A percentile compares a stretch with the other conserved stretches of the same genome.
Evolutionary conservation across 352 stramenopile genomes (phyloP).

Genomic region (Pythium brachiatum): DNA sequence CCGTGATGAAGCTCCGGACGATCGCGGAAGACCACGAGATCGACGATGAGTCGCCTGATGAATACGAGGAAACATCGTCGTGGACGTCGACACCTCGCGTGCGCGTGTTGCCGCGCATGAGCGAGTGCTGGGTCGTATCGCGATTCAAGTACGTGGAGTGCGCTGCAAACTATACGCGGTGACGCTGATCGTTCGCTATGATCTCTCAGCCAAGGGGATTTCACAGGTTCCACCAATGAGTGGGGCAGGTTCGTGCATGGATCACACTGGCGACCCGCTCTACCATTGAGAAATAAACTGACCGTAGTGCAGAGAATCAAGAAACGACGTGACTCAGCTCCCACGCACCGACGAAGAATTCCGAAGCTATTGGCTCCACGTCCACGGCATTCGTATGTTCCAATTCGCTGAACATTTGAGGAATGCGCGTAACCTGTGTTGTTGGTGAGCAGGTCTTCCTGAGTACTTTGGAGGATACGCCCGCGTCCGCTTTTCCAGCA

Average conservation of each 20-base stretch:
- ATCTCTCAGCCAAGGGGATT: neutral
- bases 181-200: neutral
- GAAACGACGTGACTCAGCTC: conserved; percentile 6
- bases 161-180: too few species aligned
- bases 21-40: conserved; percentile 22
- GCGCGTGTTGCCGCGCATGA: conserved; percentile 15
- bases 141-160: conserved; percentile 13
- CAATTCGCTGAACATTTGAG: neutral
- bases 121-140: conserved; percentile 32
- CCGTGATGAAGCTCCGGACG: conserved; percentile 33
- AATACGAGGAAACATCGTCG: neutral
- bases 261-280: neutral
- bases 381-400: conserved; percentile 38
- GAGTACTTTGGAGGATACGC: conserved; percentile 38
- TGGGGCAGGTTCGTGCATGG: neutral
- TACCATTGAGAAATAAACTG: neutral
- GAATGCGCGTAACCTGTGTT: neutral
- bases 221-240: neutral
- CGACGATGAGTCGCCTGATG: neutral
- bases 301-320: neutral
- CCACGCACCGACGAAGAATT: conserved; percentile 36
- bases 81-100: neutral
- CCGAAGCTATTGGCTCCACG: conserved; percentile 33
- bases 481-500: conserved; percentile 34
- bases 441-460: conserved; percentile 24